phyloP scores from a whole-genome alignment of 1,284 basidiomycete genomes.

The Ustilago xerochloae region DNA sequence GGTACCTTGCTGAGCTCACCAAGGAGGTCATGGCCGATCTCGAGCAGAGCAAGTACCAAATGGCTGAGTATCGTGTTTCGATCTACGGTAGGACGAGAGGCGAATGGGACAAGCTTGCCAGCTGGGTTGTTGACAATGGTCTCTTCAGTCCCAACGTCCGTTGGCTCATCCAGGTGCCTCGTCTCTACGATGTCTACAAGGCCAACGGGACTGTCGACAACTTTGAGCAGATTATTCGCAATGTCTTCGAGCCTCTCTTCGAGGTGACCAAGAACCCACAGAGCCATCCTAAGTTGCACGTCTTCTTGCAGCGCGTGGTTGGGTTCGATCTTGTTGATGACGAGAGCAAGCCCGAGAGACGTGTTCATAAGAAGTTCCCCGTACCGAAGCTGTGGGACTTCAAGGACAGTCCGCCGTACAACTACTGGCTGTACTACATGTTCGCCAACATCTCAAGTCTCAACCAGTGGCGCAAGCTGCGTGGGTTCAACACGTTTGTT shows the following conservation, averaged over 20 bases:
- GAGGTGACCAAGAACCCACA: slow-evolving; percentile 93
- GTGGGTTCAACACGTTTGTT: slow-evolving; percentile 95
- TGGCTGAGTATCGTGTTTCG: slow-evolving; percentile 89
- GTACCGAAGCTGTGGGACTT: slow-evolving; percentile 91
- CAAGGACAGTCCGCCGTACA: slow-evolving; percentile 89
- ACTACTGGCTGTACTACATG: slow-evolving; percentile 95
- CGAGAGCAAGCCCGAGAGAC: slow-evolving; percentile 91
- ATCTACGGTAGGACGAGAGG: slow-evolving; percentile 82
- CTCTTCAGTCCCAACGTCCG: slow-evolving; percentile 95
- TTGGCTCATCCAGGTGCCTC: slow-evolving; percentile 96
- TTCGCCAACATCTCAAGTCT: slow-evolving; percentile 94
- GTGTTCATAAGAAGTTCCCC: slow-evolving; percentile 95
- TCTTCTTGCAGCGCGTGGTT: slow-evolving; percentile 93
- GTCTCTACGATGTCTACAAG: slow-evolving; percentile 96
- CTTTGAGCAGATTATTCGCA: slow-evolving; percentile 89
- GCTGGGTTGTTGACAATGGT: slow-evolving; percentile 94
- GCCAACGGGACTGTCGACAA: slow-evolving; percentile 83
- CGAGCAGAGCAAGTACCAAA: slow-evolving; percentile 97
- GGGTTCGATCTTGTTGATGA: slow-evolving; percentile 99
- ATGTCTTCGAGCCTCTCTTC: slow-evolving; percentile 92
- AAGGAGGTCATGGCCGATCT: slow-evolving; percentile 95
- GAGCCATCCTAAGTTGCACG: slow-evolving; percentile 90
- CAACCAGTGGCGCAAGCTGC: slow-evolving; percentile 85
- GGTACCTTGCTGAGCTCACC: slow-evolving; percentile 94
- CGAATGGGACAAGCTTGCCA: slow-evolving; percentile 98